Base-by-base conservation (phyloP, 331 rosid genomes). In the Stylosanthes scabra region DNA sequence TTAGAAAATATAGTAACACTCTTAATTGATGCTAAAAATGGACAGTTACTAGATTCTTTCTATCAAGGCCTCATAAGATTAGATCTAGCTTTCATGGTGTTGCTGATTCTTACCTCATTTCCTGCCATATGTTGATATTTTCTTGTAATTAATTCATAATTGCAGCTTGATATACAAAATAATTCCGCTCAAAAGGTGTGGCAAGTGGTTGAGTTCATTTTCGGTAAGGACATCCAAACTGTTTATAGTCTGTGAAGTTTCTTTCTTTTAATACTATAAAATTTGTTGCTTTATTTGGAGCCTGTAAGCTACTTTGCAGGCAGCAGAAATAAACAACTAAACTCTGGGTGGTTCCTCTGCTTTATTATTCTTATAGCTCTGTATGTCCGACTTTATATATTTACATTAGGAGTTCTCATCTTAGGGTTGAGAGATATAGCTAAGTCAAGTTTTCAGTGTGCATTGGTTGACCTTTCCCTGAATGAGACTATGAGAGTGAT, bases 101-200 rank as follows among this genome's bases (percentile, higher is more conserved):
- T 49, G 41, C 51, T 70, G 58, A 44, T 66, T 83, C 66, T 55
- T n/a, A n/a, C n/a, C n/a, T n/a, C n/a, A n/a, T n/a, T 71, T 71
- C 41, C 50, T 45, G 39, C 50, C 9, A 27, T 47, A 52, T 61
- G 44, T 66, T 84, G 66, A 77, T 77, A 14, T 68, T 66, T 55
- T 34, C 39, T 81, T 66, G 55, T 59, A 49, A 49, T 59, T 63
- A 54, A 52, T 74, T 71, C 52, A 59, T 57, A 34, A 59, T 83
- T 80, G 84, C 93, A 95, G 99, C 99, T 95, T 71, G 99, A 95
- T 80, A 82, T 95, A 75, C 82, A 80, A 83, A 74, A 92, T 55
- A 95, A 61, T 83, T 83, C 89, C 51, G 92, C 54, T 79, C 99
- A 95, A 80, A 88, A 84, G 81, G 80, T 74, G 52, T 95, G 99